These are phyloP conservation scores for Tetramitus jugosus DNA, from an alignment of 208 protist species.

Conservation along the genomic window DNA sequence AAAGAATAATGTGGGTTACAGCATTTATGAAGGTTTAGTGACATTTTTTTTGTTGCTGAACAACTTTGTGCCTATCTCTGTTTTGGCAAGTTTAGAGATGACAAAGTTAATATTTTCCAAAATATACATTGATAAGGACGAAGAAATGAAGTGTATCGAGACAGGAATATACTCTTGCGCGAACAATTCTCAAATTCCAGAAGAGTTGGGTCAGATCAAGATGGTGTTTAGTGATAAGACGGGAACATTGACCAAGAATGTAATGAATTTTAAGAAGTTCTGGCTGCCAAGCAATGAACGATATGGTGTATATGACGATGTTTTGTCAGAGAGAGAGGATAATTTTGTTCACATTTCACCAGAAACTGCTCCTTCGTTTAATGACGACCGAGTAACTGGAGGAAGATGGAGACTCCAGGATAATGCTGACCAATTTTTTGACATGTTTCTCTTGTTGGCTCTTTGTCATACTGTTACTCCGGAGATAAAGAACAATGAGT, in stretches of 20 bases:
- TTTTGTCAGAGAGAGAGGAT: no score
- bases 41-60: conserved; percentile 78
- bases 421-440: not conserved
- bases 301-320: no score
- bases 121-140: conserved; percentile 51
- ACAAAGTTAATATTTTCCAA: conserved; percentile 46
- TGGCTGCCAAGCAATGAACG: conserved; percentile 34
- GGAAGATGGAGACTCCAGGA: conserved; percentile 18
- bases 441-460: conserved; percentile 20
- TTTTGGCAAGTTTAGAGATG: conserved; percentile 70
- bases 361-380: no score
- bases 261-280: conserved; percentile 56
- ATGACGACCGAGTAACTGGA: not conserved
- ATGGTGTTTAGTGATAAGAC: conserved; percentile 72
- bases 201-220: conserved; percentile 51
- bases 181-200: conserved; percentile 45
- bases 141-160: conserved; percentile 49
- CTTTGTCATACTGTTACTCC: conserved; percentile 43
- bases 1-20: no score
- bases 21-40: conserved; percentile 46
- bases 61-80: conserved; percentile 76
- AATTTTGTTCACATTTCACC: no score
- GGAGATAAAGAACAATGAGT: not conserved
- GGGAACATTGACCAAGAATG: conserved; percentile 65
- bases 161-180: no score